phyloP scores from a whole-genome alignment of 148 eudicot genomes.

The Camellia japonica region DNA sequence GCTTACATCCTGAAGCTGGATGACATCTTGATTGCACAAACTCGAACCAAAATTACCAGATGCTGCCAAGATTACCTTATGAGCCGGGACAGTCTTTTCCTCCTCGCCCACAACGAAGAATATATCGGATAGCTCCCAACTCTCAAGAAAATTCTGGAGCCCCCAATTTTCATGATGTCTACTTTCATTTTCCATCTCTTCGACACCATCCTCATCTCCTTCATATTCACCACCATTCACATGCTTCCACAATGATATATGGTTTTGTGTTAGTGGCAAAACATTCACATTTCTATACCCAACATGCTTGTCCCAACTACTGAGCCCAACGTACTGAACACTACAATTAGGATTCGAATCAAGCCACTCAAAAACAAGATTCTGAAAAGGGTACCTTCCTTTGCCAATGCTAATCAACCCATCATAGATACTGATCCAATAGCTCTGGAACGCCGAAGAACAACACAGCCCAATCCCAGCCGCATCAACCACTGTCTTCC shows the following conservation, averaged over 20 bases:
- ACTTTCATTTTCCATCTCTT: constrained; percentile 44
- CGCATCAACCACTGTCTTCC: constrained; percentile 78
- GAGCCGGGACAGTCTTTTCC: constrained; percentile 77
- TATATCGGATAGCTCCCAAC: constrained; percentile 85
- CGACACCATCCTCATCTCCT: constrained; percentile 49
- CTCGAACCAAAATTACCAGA: constrained; percentile 55
- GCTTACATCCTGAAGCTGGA: constrained; percentile 51
- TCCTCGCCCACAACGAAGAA: constrained; percentile 74
- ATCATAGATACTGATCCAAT: constrained; percentile 92
- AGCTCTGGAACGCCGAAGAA: constrained; percentile 80
- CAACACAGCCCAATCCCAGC: constrained; percentile 78
- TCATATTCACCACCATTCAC: constrained; percentile 53
- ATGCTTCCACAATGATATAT: constrained; percentile 84
- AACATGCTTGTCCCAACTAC: constrained; percentile 98
- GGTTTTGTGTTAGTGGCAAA: constrained; percentile 73
- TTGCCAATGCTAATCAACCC: constrained; percentile 91
- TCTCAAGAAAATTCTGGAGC: constrained; percentile 75
- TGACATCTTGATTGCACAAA: constrained; percentile 42
- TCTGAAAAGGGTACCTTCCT: constrained; percentile 94
- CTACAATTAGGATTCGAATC: constrained; percentile 78
- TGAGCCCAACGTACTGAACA: constrained; percentile 89
- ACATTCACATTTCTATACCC: constrained; percentile 92
- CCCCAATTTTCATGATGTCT: constrained; percentile 62
- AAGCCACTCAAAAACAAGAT: constrained; percentile 91
- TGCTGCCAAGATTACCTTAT: constrained; percentile 78